These are phyloP conservation scores for Persicaria tinctoria DNA, from an alignment of 148 eudicot species.

Conservation along the genomic window DNA sequence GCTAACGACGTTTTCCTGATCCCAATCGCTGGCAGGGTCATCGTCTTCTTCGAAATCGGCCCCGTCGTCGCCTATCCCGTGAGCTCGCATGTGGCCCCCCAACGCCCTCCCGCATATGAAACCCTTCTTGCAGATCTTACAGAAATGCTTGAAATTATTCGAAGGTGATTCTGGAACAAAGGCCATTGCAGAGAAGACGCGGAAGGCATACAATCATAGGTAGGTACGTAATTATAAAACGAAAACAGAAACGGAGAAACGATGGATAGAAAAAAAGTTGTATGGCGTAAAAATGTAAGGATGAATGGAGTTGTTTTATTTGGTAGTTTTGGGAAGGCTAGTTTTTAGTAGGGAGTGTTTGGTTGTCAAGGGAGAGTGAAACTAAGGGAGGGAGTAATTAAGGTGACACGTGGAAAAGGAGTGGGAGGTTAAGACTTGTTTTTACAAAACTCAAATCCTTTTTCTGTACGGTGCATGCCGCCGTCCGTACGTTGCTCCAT, in stretches of 20 bases:
- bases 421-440: conserved; percentile 30
- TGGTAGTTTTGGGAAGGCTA: conserved; percentile 49
- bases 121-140: conserved; percentile 81
- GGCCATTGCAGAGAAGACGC: conserved; percentile 35
- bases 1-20: conserved; percentile 28
- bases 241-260: background rate
- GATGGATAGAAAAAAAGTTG: background rate
- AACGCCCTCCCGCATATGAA: conserved; percentile 90
- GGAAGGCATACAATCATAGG: background rate
- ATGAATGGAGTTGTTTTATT: conserved; percentile 28
- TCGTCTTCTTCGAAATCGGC: conserved; percentile 51
- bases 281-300: background rate
- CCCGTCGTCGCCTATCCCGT: conserved; percentile 65
- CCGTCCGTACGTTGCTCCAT: background rate
- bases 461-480: background rate
- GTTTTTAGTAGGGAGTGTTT: conserved; percentile 62
- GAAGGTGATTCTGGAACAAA: conserved; percentile 45
- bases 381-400: conserved; percentile 25
- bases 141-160: conserved; percentile 60
- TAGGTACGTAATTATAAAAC: background rate
- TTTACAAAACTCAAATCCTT: background rate
- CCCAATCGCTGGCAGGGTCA: conserved; percentile 50
- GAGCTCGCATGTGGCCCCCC: conserved; percentile 98
- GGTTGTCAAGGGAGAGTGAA: conserved; percentile 26
- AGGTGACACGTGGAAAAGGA: conserved; percentile 67